phyloP scores from a whole-genome alignment of 2,329 filamentous ascomycete genomes.

The Pestalotiopsis sp. region DNA sequence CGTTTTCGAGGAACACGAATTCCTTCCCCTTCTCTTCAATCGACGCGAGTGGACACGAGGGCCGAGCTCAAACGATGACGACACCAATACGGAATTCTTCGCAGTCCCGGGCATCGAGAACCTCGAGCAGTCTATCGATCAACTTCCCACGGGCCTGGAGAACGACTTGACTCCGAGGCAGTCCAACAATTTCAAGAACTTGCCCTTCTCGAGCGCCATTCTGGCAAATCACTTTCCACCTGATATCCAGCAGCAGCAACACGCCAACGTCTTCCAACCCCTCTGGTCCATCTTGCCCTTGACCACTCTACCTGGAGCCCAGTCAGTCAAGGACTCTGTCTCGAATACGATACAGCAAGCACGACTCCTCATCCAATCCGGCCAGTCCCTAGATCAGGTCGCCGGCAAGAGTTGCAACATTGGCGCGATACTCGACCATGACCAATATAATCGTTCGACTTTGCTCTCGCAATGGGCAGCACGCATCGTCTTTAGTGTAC shows the following conservation, averaged over 20 bases:
- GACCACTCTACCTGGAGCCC: background rate
- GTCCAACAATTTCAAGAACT: background rate
- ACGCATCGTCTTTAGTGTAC: background rate
- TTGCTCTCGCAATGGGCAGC: conserved; percentile 6
- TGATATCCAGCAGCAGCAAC: conserved; percentile 1
- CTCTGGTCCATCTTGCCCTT: conserved; percentile 6
- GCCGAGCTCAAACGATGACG: background rate
- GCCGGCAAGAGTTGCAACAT: conserved; percentile 1
- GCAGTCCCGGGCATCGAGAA: background rate
- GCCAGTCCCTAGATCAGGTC: background rate
- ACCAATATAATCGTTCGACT: background rate
- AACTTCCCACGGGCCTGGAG: background rate
- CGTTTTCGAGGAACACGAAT: background rate
- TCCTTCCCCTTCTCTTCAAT: conserved; percentile 5
- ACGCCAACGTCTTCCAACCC: background rate
- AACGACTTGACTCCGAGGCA: background rate
- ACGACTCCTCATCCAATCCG: background rate
- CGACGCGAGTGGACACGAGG: background rate
- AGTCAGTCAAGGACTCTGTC: conserved; percentile 4
- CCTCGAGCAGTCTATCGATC: background rate
- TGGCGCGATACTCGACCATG: background rate
- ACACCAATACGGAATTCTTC: background rate
- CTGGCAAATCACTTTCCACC: conserved; percentile 5
- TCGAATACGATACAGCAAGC: background rate
- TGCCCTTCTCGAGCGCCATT: conserved; percentile 8